Percentiles rank a stretch among this genome's conserved stretches.
Evolutionary conservation across 768 basidiomycete species (phyloP).

Genomic region (Lactarius tabidus): DNA sequence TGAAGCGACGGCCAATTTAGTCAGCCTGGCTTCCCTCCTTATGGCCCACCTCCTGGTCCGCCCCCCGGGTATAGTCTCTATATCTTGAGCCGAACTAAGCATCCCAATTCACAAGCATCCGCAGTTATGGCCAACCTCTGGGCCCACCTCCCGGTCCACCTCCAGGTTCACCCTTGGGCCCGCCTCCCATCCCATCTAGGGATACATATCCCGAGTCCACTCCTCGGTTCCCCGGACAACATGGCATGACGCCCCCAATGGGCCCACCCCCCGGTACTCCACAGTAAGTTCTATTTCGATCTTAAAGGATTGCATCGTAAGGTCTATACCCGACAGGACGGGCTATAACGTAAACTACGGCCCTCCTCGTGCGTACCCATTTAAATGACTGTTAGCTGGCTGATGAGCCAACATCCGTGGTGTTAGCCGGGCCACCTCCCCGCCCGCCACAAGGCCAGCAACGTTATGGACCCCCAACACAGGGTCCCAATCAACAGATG

Average conservation of each 20-base stretch:
- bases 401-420: neutral
- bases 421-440: conserved; percentile 30
- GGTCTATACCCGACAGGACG: conserved; percentile 2
- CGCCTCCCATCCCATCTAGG: conserved; percentile 12
- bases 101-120: neutral
- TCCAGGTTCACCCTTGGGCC: conserved; percentile 24
- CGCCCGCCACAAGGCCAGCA: conserved; percentile 38
- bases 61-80: conserved; percentile 24
- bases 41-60: conserved; percentile 27
- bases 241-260: conserved; percentile 7
- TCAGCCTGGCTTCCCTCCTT: conserved; percentile 26
- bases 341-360: conserved; percentile 21
- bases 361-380: conserved; percentile 29
- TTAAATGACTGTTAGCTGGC: neutral
- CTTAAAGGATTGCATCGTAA: neutral
- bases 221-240: conserved; percentile 4
- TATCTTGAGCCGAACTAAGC: neutral
- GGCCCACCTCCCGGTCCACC: conserved; percentile 16
- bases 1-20: conserved; percentile 8
- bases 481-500: conserved; percentile 37
- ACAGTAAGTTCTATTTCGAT: conserved; percentile 13
- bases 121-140: conserved; percentile 5
- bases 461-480: conserved; percentile 43
- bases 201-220: conserved; percentile 24
- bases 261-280: conserved; percentile 25